Percentiles rank a stretch among this genome's conserved stretches.
Evolutionary conservation across 2,329 filamentous ascomycete species (phyloP).

Genomic region (Beauveria varroae): DNA sequence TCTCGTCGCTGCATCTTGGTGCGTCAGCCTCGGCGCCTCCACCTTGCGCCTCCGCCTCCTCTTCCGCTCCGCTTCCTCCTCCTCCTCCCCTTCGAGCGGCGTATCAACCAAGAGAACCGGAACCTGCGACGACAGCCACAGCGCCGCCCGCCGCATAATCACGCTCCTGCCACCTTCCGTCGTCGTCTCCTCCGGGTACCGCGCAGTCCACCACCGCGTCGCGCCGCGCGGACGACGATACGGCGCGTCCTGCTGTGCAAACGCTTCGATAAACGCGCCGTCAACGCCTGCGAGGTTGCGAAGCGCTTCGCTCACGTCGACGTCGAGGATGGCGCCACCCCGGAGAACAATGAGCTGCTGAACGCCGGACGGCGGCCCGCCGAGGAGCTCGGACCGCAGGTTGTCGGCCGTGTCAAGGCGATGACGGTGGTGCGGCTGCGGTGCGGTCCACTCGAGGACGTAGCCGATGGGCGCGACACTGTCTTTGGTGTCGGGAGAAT

Average conservation of each 20-base stretch:
- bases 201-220: conserved; percentile 12
- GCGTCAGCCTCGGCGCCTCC: conserved; percentile 5
- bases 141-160: neutral
- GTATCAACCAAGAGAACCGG: conserved; percentile 2
- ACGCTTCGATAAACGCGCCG: conserved; percentile 10
- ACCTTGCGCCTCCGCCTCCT: neutral
- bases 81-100: neutral
- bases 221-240: conserved; percentile 4
- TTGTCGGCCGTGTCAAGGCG: conserved; percentile 10
- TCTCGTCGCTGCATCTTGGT: conserved; percentile 12
- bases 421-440: conserved; percentile 9
- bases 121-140: conserved; percentile 4
- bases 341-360: conserved; percentile 6
- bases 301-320: neutral
- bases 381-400: conserved; percentile 13
- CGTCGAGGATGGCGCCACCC: neutral
- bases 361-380: neutral
- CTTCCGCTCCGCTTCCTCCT: neutral
- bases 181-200: conserved; percentile 8
- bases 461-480: conserved; percentile 12
- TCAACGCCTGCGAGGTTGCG: conserved; percentile 7
- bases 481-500: neutral
- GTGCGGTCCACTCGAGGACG: conserved; percentile 13
- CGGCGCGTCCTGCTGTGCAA: neutral
- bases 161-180: neutral